Conservation (phyloP, 202 grass and related monocot genomes). For the Carex sylvatica region DNA sequence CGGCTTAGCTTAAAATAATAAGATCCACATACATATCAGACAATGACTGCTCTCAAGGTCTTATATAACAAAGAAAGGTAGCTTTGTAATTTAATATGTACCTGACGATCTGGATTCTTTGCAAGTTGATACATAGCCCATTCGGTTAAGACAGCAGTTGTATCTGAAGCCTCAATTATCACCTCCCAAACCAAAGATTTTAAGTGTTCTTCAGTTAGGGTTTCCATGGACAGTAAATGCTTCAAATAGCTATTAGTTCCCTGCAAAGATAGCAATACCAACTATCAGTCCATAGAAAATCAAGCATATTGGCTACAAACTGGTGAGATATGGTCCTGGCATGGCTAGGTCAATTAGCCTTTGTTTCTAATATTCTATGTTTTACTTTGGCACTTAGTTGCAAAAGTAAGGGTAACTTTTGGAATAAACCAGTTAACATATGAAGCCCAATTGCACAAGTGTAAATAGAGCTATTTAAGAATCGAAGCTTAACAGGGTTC, state of each 20-base stretch:
- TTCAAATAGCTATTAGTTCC: constrained; percentile 58
- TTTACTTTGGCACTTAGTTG: background rate
- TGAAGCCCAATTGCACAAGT: background rate
- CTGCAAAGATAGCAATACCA: constrained; percentile 30
- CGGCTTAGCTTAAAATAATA: background rate
- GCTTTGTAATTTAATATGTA: background rate
- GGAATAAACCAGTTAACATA: background rate
- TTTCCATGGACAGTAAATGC: constrained; percentile 52
- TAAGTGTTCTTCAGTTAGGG: constrained; percentile 56
- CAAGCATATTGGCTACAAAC: background rate
- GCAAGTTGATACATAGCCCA: constrained; percentile 89
- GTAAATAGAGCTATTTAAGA: background rate
- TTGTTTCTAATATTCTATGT: background rate
- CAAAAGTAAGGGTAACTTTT: background rate
- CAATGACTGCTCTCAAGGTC: background rate
- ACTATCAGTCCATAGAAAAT: background rate
- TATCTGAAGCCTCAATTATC: constrained; percentile 78
- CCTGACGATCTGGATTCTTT: constrained; percentile 66
- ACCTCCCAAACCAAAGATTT: constrained; percentile 61
- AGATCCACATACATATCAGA: background rate
- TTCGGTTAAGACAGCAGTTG: constrained; percentile 62
- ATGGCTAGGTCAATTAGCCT: background rate
- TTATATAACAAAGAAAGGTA: background rate
- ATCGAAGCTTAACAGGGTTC: background rate
- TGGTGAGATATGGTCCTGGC: background rate